Evolutionary conservation across 2,329 filamentous ascomycete species (phyloP), one percentile per base, ranked within the genome.

Genomic region (Ceratocystis ficicola): DNA sequence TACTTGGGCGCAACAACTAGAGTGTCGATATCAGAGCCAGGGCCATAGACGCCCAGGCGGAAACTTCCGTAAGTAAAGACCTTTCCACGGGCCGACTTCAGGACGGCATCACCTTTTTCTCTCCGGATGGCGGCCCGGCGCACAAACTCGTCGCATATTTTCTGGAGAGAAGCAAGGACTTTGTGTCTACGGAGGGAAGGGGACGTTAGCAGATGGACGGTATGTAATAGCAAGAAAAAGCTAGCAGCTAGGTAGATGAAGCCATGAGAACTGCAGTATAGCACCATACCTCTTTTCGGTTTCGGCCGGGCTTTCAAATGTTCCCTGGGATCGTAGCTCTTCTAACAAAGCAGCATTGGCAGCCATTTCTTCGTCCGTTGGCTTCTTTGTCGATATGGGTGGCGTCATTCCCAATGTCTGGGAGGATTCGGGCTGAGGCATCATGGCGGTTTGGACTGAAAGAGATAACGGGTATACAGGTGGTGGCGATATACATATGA

Each of bases 31-130:
- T 99, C 94, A 60, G 94, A 97, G 63, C 91, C 91, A 57, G 94
- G 94, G 5, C 92, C 92, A 75, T 89, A 96, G 28, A 97, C 94
- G 68, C 94, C 94, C 12, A 99, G 81, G 48, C 92, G 87, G 75
- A 93, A 99, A 76, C 94, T 97, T 69, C 94, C 94, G 75, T 94
- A 99, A 0, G 93, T 95, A 75, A 95, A 96, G 70, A 99, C 86
- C 77, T 93, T 94, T 69, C 92, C 94, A 64, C 92, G 89, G 5
- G 92, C 89, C 72, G 88, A 86, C 70, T 92, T 89, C 59, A 94
- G 83, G 59, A 94, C 83, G 41, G 86, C 85, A 55, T 89, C 83
- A 59, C 91, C 87, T 72, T 84, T 81, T 70, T 81, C 81, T 15
- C 52, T 30, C 5, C 52, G 52, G 52, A 59, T 25, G 70, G 90